phyloP scores from a whole-genome alignment of 2,329 filamentous ascomycete species.

The Neofusicoccum sp. region DNA sequence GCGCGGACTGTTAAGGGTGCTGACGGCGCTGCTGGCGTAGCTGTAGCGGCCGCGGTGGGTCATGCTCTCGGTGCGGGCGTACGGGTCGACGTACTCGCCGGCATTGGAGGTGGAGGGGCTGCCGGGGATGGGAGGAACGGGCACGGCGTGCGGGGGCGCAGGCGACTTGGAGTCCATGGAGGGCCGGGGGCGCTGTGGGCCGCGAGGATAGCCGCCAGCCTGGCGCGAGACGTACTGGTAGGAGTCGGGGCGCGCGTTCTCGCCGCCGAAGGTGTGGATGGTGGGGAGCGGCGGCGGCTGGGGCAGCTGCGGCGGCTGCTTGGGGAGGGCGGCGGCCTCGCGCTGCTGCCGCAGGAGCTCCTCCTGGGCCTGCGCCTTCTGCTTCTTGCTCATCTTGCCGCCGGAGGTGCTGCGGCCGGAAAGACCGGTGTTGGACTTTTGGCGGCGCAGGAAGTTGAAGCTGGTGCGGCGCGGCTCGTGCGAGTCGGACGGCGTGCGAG shows the following conservation, averaged over 20 bases:
- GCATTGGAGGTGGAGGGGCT: conserved; percentile 50
- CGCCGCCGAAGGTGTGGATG: conserved; percentile 61
- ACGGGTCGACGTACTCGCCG: conserved; percentile 60
- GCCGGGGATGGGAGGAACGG: conserved; percentile 8
- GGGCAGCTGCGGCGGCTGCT: conserved; percentile 60
- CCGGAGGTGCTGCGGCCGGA: conserved; percentile 30
- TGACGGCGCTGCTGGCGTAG: conserved; percentile 89
- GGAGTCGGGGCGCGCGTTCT: conserved; percentile 61
- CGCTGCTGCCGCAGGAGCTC: conserved; percentile 56
- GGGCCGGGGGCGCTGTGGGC: conserved; percentile 30
- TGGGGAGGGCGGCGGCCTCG: conserved; percentile 55
- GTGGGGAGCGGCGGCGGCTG: conserved; percentile 46
- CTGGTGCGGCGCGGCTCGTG: conserved; percentile 24
- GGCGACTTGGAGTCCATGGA: conserved; percentile 30
- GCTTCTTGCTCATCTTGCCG: conserved; percentile 55
- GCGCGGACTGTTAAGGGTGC: conserved; percentile 88
- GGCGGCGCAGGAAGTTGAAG: conserved; percentile 39
- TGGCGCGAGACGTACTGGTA: conserved; percentile 61
- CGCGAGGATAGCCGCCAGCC: conserved; percentile 35
- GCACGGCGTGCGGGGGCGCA: conserved; percentile 36
- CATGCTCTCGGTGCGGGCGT: conserved; percentile 88
- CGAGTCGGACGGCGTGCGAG: background rate
- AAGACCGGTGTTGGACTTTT: conserved; percentile 30
- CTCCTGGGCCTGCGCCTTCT: conserved; percentile 50
- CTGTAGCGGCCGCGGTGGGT: conserved; percentile 93